Percentiles rank a stretch among this genome's conserved stretches.
phyloP scores from a whole-genome alignment of 2,329 filamentous ascomycete genomes.

The Claviceps paspali region DNA sequence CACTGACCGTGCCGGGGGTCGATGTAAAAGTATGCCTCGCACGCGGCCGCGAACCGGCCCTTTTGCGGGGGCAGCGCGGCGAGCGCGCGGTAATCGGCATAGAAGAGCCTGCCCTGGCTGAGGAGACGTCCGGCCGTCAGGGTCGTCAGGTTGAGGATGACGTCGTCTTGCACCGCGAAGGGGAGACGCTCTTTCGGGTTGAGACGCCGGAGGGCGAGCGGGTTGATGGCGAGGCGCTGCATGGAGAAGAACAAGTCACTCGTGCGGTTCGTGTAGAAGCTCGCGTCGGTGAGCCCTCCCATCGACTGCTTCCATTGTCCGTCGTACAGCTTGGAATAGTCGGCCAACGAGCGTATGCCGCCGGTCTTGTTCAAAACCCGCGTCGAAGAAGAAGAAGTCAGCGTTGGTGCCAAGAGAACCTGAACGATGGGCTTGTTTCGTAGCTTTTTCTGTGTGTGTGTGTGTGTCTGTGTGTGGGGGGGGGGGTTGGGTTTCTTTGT shows the following conservation, averaged over 20 bases:
- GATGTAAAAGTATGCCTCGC: conserved; percentile 32
- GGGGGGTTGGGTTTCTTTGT: neutral
- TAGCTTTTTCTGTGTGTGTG: too few species aligned
- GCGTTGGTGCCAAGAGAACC: too few species aligned
- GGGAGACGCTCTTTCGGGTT: conserved; percentile 17
- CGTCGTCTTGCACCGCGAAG: conserved; percentile 19
- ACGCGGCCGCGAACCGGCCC: conserved; percentile 23
- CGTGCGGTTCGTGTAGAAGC: conserved; percentile 28
- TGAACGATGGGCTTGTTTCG: too few species aligned
- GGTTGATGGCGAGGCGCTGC: conserved; percentile 28
- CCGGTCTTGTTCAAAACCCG: too few species aligned
- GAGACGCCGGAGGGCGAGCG: conserved; percentile 22
- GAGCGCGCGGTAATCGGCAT: conserved; percentile 26
- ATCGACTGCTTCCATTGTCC: conserved; percentile 23
- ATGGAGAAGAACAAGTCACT: conserved; percentile 32
- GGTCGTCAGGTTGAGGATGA: conserved; percentile 16
- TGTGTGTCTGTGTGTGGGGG: too few species aligned
- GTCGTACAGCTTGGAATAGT: conserved; percentile 26
- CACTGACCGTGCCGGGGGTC: conserved; percentile 23
- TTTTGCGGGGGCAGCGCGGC: conserved; percentile 10
- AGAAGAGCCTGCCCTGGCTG: conserved; percentile 23
- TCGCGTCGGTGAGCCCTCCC: conserved; percentile 14
- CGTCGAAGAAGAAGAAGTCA: too few species aligned
- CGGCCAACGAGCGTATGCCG: conserved; percentile 17
- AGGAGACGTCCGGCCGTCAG: conserved; percentile 18